These are phyloP conservation scores for Myxozyma monticola DNA, from an alignment of 805 yeast genomes.

Conservation along the genomic window DNA sequence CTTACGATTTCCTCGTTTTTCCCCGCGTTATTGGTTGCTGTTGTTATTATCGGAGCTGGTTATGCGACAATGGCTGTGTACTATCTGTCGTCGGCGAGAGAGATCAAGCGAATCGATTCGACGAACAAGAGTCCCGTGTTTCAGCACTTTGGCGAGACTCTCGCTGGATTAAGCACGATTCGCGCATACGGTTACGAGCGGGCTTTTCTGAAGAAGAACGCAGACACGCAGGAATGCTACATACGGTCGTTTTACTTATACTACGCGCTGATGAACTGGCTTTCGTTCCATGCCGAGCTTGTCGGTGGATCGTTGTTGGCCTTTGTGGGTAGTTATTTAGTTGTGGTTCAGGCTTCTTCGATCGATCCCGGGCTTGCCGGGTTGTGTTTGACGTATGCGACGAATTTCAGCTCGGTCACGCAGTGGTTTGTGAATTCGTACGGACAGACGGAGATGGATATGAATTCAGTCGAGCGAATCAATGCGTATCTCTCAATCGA, in stretches of 20 bases:
- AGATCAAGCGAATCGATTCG: constrained; percentile 68
- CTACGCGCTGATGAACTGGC: constrained; percentile 71
- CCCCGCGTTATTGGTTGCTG: constrained; percentile 77
- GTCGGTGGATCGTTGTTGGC: constrained; percentile 66
- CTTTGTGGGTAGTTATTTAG: constrained; percentile 60
- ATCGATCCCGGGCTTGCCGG: constrained; percentile 54
- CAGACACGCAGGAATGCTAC: constrained; percentile 54
- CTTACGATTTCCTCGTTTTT: constrained; percentile 73
- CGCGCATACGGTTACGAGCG: constrained; percentile 53
- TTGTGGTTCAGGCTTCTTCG: constrained; percentile 55
- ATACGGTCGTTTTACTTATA: constrained; percentile 67
- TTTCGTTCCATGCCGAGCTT: constrained; percentile 59
- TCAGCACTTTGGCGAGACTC: constrained; percentile 70
- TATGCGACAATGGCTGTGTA: constrained; percentile 67
- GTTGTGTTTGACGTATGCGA: constrained; percentile 37
- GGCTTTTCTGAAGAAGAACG: constrained; percentile 52
- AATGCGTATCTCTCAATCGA: constrained; percentile 64
- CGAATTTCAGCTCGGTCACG: constrained; percentile 51
- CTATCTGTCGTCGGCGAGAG: constrained; percentile 69
- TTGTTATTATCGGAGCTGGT: constrained; percentile 57
- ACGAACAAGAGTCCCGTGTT: constrained; percentile 70
- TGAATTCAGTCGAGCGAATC: constrained; percentile 74
- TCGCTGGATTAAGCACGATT: constrained; percentile 67
- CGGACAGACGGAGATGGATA: constrained; percentile 71
- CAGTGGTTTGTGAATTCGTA: constrained; percentile 60